A percentile compares a stretch with the other conserved stretches of the same genome.
Conservation (phyloP, 1,284 basidiomycete genomes). For the Sanghuangporus weigelae region DNA sequence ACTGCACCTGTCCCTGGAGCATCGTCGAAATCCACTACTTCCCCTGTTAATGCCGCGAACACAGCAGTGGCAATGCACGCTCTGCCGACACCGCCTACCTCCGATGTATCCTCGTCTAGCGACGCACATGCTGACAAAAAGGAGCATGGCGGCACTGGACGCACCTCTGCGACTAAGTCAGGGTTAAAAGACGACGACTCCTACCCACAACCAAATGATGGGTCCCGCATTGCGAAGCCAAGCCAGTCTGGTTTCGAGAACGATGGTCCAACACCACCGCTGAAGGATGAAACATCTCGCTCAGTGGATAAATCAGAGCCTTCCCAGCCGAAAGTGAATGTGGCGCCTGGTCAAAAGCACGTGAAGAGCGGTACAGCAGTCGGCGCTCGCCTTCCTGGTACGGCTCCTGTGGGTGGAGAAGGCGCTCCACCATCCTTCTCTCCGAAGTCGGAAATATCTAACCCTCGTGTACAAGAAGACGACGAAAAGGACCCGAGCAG, state of each 20-base stretch:
- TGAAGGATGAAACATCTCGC: background rate
- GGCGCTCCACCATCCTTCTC: background rate
- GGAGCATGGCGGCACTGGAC: background rate
- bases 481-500: no score
- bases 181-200: background rate
- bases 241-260: background rate
- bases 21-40: background rate
- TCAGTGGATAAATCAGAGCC: background rate
- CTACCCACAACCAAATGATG: background rate
- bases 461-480: background rate
- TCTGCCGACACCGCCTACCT: background rate
- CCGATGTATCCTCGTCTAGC: background rate
- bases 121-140: background rate
- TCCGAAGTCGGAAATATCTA: background rate
- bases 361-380: background rate
- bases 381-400: background rate
- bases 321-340: background rate
- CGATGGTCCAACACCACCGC: background rate
- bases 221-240: background rate
- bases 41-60: background rate
- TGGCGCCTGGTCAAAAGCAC: background rate
- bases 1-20: background rate
- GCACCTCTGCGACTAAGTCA: background rate
- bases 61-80: background rate
- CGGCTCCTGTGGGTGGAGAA: background rate